Evolutionary conservation across 768 basidiomycete species (phyloP).

Genomic region (Tulasnella calospora): DNA sequence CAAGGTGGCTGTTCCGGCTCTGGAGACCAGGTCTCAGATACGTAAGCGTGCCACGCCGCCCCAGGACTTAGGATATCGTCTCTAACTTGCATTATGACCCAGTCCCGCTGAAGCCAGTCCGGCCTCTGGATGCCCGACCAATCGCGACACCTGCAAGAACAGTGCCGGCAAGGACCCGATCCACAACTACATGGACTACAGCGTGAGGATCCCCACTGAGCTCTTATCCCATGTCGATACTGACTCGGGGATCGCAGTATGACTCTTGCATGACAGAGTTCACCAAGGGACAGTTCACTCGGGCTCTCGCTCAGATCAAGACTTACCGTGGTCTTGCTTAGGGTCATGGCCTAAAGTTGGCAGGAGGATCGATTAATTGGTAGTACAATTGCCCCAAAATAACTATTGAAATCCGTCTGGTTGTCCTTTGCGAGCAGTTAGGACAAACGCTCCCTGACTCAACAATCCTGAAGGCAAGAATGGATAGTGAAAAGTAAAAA

Average conservation of each 20-base stretch:
- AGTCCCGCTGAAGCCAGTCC: constrained; percentile 34
- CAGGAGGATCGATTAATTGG: neutral
- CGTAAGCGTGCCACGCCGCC: constrained; percentile 32
- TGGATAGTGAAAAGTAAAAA: neutral
- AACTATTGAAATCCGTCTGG: neutral
- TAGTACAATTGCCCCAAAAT: neutral
- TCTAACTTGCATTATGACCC: neutral
- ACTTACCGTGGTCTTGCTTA: constrained; percentile 23
- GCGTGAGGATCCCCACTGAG: neutral
- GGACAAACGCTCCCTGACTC: neutral
- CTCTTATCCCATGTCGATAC: neutral
- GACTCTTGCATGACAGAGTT: constrained; percentile 30
- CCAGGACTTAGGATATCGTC: neutral
- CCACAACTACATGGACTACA: constrained; percentile 31
- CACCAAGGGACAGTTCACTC: constrained; percentile 28
- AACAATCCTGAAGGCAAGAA: neutral
- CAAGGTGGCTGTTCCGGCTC: constrained; percentile 34
- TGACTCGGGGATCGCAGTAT: neutral
- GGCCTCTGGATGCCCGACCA: constrained; percentile 38
- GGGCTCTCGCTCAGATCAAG: constrained; percentile 11
- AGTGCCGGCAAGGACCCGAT: constrained; percentile 28
- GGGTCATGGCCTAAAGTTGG: neutral
- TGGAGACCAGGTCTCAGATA: constrained; percentile 31
- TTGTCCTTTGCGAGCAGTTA: neutral
- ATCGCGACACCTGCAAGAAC: constrained; percentile 36